These are phyloP conservation scores for Globisporangium radiosum DNA, from an alignment of 352 stramenopile genomes.

Conservation along the genomic window DNA sequence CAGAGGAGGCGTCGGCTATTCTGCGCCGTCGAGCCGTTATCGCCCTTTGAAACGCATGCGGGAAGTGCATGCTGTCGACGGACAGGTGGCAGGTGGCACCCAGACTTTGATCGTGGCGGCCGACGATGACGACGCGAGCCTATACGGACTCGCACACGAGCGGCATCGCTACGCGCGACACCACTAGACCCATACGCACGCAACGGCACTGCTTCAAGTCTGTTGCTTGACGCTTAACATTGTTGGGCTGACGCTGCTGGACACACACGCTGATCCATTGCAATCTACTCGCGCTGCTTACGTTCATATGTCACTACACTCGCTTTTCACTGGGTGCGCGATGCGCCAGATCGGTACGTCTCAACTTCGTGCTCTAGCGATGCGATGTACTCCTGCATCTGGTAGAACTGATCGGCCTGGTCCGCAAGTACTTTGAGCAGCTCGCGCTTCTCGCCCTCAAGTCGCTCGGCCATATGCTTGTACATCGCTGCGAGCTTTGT, in stretches of 20 bases:
- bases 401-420: constrained; percentile 67
- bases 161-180: too few species aligned
- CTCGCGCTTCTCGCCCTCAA: constrained; percentile 73
- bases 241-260: too few species aligned
- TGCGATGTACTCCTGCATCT: constrained; percentile 72
- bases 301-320: neutral
- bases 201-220: too few species aligned
- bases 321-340: neutral
- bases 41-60: neutral
- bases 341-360: constrained; percentile 20
- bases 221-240: too few species aligned
- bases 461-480: constrained; percentile 70
- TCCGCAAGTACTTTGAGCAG: constrained; percentile 59
- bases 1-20: neutral
- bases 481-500: constrained; percentile 74
- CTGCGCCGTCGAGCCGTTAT: neutral
- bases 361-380: constrained; percentile 57
- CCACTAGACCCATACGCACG: too few species aligned
- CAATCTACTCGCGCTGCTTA: too few species aligned
- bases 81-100: too few species aligned
- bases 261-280: neutral
- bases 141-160: too few species aligned
- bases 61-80: too few species aligned
- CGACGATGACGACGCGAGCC: too few species aligned
- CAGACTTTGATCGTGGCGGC: too few species aligned